Evolutionary conservation across 1,284 basidiomycete genomes (phyloP), one percentile per base, ranked within the genome.

Genomic region (Ustilago nuda): DNA sequence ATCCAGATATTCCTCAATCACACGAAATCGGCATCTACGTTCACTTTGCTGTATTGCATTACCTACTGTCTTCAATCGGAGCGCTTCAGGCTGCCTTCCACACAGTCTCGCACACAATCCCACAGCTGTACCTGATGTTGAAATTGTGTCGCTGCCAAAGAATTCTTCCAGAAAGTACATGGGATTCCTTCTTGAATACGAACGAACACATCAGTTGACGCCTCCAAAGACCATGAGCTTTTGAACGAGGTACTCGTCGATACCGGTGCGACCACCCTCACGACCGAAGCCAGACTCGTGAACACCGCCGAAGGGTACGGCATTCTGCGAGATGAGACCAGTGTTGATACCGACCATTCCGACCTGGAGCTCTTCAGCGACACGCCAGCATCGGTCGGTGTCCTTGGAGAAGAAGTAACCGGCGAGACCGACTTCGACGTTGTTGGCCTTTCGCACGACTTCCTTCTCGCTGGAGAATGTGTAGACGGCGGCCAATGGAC

Each of bases 321-420:
- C 43, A 54, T 66, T 71, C 37, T 84, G 82, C 32, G 80, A 81
- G 51, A 85, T 79, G 60, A 83, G 72, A 54, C 81, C 82, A 3
- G 82, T 82, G 69, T 85, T 85, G 64, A 90, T 89, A 46, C 93
- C 93, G 33, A 96, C 93, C 95, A 99, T 98, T 8, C 97, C 97
- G 4, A 95, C 94, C 87, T 99, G 94, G 52, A 99, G 88, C 69
- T 90, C 92, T 87, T 98, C 96, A n/a, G 95, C 94, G n/a, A 99
- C 95, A 52, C 96, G 90, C 93, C 94, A 98, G 65, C 94, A 92
- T 35, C 95, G 88, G 8, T 93, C 92, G 2, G 96, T 88, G 86
- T 99, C 95, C 68, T 92, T 88, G 60, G 79, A 79, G 81, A 76
- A 85, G 50, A 85, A 85, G 81, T 85, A 85, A 43, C 80, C 84